Evolutionary conservation across 257 asterid genomes (phyloP), one percentile per base, ranked within the genome.

Genomic region (Rehmannia glutinosa): DNA sequence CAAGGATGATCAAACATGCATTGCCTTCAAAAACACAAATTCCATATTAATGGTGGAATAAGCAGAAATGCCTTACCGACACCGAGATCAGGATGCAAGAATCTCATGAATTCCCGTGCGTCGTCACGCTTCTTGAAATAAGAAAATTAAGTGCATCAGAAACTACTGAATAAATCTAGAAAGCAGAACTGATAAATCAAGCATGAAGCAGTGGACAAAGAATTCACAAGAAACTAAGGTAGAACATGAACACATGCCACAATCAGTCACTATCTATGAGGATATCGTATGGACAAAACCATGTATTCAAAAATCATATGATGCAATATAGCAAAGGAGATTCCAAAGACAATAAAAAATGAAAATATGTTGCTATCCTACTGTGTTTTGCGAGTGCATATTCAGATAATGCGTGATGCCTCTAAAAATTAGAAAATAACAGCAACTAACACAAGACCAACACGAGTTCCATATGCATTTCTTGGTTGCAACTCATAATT

Each of bases 51-150:
- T 36, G 53, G 65, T 42, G 52, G 33, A 69, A 74, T n/a, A 56
- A 57, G 13, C 19, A 67, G 24, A 75, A 78, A 69, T 15, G 54
- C 30, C 86, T 80, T 83, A 94, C 99, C 99, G 69, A 91, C 77
- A 64, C 97, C 99, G 70, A 94, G 99, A 84, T 87, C 96, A 39
- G 92, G 92, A 82, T 94, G 97, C 63, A 94, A 79, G 67, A 79
- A 87, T 75, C 82, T 87, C 99, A 94, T 88, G 53, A 91, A 84
- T 64, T 85, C 96, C 59, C 85, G 86, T 69, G 99, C 97, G 65
- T 94, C 92, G 64, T 88, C 95, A 41, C 97, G 97, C 61, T 80
- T 88, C 99, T 94, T 82, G 59, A 74, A 68, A 76, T 28, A 72
- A 71, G 67, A 51, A 45, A 8, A 28, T 55, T 39, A 74, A 33